These are phyloP conservation scores for Gossypium arboreum DNA, from an alignment of 345 rosid species.

Conservation along the genomic window DNA sequence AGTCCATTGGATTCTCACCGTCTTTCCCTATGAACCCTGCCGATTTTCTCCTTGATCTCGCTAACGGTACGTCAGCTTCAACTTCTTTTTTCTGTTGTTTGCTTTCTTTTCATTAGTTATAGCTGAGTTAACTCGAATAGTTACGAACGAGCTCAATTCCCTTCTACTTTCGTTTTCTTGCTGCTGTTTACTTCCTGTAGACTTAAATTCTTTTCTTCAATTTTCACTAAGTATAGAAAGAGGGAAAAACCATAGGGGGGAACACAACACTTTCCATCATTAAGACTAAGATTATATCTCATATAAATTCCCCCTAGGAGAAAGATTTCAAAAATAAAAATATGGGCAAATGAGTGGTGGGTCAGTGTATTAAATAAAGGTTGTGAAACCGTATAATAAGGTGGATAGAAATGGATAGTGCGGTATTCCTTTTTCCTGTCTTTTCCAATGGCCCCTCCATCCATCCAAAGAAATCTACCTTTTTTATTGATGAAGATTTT, in stretches of 20 bases:
- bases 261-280: background rate
- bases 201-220: background rate
- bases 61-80: slow-evolving; percentile 69
- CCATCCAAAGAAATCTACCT: background rate
- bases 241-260: background rate
- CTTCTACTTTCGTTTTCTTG: background rate
- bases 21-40: slow-evolving; percentile 97
- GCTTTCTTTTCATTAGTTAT: background rate
- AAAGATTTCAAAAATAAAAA: background rate
- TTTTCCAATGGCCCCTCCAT: background rate
- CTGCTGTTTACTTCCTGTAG: background rate
- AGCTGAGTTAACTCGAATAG: slow-evolving; percentile 10
- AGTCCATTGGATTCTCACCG: slow-evolving; percentile 78
- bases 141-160: background rate
- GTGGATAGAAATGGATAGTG: slow-evolving; percentile 17
- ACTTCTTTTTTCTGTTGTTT: background rate
- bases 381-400: background rate
- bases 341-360: background rate
- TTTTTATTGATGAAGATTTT: background rate
- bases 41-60: slow-evolving; percentile 94
- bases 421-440: background rate
- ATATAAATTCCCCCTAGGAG: background rate
- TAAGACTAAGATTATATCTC: slow-evolving; percentile 21
- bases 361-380: background rate
- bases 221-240: background rate